Evolutionary conservation across 352 stramenopile species (phyloP).

Genomic region (Lagenidium giganteum): DNA sequence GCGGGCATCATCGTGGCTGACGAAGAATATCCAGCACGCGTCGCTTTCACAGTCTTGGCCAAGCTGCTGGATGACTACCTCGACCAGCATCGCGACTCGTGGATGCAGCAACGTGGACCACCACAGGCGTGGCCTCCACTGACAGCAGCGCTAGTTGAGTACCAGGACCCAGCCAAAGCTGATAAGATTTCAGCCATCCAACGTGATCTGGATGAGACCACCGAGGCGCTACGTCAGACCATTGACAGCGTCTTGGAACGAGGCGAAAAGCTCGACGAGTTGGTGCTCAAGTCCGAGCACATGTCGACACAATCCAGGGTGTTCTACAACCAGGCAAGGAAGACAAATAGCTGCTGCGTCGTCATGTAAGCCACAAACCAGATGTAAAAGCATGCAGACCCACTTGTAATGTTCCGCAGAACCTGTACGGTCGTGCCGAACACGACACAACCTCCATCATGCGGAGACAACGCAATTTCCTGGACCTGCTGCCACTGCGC

Average conservation of each 20-base stretch:
- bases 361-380: conserved; percentile 84
- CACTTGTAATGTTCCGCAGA: no score
- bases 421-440: no score
- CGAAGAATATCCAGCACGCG: conserved; percentile 97
- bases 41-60: conserved; percentile 97
- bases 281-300: conserved; percentile 98
- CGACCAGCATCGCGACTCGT: conserved; percentile 53
- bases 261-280: conserved; percentile 98
- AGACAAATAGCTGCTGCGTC: conserved; percentile 99
- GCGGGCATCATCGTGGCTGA: conserved; percentile 95
- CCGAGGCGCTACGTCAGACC: conserved; percentile 98
- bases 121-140: conserved; percentile 89
- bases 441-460: no score
- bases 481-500: no score
- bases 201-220: conserved; percentile 99
- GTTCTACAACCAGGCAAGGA: conserved; percentile 99
- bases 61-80: conserved; percentile 97
- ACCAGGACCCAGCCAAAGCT: conserved; percentile 96
- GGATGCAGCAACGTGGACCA: conserved; percentile 49
- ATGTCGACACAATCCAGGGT: conserved; percentile 98
- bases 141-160: conserved; percentile 93
- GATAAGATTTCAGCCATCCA: conserved; percentile 99
- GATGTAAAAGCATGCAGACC: no score
- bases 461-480: no score
- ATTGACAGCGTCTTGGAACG: conserved; percentile 99